Evolutionary conservation across 2,329 filamentous ascomycete species (phyloP).

Genomic region (Xylaria sp.): DNA sequence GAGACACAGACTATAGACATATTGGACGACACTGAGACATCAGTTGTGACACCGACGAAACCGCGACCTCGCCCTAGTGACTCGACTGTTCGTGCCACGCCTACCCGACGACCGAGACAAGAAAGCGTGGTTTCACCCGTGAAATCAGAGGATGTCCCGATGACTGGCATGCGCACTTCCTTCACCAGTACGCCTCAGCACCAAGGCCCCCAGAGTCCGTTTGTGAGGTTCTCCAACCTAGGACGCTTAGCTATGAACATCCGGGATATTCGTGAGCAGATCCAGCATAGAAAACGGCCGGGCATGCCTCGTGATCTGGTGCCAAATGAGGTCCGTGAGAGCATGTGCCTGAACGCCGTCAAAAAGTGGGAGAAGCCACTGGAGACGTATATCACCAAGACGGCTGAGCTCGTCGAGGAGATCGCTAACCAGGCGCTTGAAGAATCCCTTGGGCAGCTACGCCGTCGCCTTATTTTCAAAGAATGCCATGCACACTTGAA

Average conservation of each 20-base stretch:
- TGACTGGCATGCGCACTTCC: slow-evolving; percentile 32
- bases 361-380: slow-evolving; percentile 60
- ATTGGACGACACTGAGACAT: slow-evolving; percentile 32
- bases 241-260: slow-evolving; percentile 50
- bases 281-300: slow-evolving; percentile 55
- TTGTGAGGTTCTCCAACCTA: slow-evolving; percentile 43
- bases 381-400: slow-evolving; percentile 49
- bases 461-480: slow-evolving; percentile 54
- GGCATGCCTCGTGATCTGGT: slow-evolving; percentile 60
- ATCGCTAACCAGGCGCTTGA: slow-evolving; percentile 52
- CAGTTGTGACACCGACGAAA: slow-evolving; percentile 29
- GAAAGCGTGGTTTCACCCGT: slow-evolving; percentile 32
- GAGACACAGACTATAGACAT: slow-evolving; percentile 34
- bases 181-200: slow-evolving; percentile 14
- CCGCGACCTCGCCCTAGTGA: slow-evolving; percentile 33
- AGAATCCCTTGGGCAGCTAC: slow-evolving; percentile 49
- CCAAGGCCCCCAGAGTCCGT: slow-evolving; percentile 34
- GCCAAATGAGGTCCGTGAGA: slow-evolving; percentile 62
- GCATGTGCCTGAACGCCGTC: slow-evolving; percentile 60
- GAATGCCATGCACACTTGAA: slow-evolving; percentile 48
- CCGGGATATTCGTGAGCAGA: slow-evolving; percentile 55
- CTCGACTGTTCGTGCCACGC: slow-evolving; percentile 34
- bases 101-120: slow-evolving; percentile 32
- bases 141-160: slow-evolving; percentile 43
- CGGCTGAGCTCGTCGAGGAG: slow-evolving; percentile 50